Percentiles rank a stretch among this genome's conserved stretches.
Conservation (phyloP, 345 rosid species). For the Hypericum perforatum region DNA sequence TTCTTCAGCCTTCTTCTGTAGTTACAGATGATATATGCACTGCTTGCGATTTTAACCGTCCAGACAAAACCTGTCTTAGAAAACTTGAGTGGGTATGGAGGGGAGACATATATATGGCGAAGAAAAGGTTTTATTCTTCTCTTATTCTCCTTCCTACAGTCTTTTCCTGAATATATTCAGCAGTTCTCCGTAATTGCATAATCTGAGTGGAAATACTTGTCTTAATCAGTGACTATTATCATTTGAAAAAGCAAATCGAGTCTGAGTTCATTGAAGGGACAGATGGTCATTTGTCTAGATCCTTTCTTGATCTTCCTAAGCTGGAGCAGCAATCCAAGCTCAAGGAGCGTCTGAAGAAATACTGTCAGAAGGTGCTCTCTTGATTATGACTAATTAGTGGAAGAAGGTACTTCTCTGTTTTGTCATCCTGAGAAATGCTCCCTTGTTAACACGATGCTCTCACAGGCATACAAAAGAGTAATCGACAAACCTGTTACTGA, state of each 20-base stretch:
- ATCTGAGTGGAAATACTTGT: constrained; percentile 7
- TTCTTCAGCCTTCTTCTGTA: constrained; percentile 81
- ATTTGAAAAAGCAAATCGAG: constrained; percentile 87
- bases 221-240: constrained; percentile 76
- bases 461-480: constrained; percentile 71
- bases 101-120: constrained; percentile 79
- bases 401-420: constrained; percentile 5
- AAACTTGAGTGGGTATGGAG: constrained; percentile 99
- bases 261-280: constrained; percentile 67
- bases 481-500: constrained; percentile 85
- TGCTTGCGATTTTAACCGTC: constrained; percentile 95
- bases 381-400: constrained; percentile 12
- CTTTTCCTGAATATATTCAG: constrained; percentile 11
- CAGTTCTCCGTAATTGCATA: constrained; percentile 12
- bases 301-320: constrained; percentile 82
- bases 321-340: constrained; percentile 66
- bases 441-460: not conserved
- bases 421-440: constrained; percentile 16
- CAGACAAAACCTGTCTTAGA: constrained; percentile 84
- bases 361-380: constrained; percentile 68
- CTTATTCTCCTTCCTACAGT: not conserved
- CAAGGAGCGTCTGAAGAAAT: constrained; percentile 78
- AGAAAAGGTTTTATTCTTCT: constrained; percentile 52
- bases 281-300: constrained; percentile 50
- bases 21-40: constrained; percentile 88